phyloP scores from a whole-genome alignment of 352 stramenopile species.

The Pythium phragmitis region DNA sequence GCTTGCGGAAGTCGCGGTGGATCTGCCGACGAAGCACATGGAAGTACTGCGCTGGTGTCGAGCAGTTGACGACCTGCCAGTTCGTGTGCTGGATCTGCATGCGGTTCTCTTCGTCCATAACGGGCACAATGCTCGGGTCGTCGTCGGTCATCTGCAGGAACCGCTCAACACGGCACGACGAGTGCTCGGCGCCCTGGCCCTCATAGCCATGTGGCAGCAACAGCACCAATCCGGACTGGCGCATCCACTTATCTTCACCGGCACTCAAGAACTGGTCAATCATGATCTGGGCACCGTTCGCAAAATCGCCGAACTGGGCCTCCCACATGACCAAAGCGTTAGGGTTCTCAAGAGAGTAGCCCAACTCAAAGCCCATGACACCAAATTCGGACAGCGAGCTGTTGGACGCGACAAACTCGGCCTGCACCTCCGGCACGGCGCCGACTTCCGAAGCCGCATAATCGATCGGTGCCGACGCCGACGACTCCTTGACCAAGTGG shows the following conservation, averaged over 20 bases:
- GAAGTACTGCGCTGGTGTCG: constrained; percentile 96
- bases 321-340: constrained; percentile 90
- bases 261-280: constrained; percentile 85
- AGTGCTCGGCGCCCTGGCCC: constrained; percentile 84
- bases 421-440: constrained; percentile 45
- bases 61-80: constrained; percentile 77
- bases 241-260: constrained; percentile 87
- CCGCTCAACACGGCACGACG: constrained; percentile 78
- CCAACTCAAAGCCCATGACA: constrained; percentile 85
- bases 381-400: constrained; percentile 80
- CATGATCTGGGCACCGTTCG: constrained; percentile 86
- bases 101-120: constrained; percentile 50
- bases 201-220: constrained; percentile 84
- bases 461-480: constrained; percentile 94
- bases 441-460: constrained; percentile 41
- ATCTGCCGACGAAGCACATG: constrained; percentile 92
- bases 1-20: constrained; percentile 70
- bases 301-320: constrained; percentile 88
- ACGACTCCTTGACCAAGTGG: constrained; percentile 85
- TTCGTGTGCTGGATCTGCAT: constrained; percentile 92
- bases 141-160: constrained; percentile 84
- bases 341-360: constrained; percentile 81
- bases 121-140: constrained; percentile 61
- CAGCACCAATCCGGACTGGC: constrained; percentile 87
- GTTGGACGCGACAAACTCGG: constrained; percentile 52